These are phyloP conservation scores for Torulaspora maleeae DNA, from an alignment of 805 yeast species.

Conservation along the genomic window DNA sequence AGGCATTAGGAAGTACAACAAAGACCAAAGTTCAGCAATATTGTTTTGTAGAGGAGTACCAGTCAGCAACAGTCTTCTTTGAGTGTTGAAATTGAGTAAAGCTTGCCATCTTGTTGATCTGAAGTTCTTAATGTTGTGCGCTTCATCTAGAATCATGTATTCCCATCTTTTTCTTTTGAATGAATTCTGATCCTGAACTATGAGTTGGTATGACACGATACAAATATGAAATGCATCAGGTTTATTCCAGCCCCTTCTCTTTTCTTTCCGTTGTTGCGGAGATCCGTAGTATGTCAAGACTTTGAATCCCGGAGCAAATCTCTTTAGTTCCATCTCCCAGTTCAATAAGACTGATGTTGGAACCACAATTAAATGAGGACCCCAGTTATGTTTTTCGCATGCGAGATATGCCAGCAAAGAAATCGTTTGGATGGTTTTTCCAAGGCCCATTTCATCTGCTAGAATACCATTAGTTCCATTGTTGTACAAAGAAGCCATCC, in stretches of 20 bases:
- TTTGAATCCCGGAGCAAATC: constrained; percentile 97
- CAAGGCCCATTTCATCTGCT: constrained; percentile 99
- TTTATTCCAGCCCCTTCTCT: constrained; percentile 96
- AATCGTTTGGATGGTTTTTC: constrained; percentile 94
- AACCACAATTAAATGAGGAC: constrained; percentile 93
- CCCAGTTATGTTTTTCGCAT: constrained; percentile 92
- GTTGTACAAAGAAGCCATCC: constrained; percentile 92
- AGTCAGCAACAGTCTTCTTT: constrained; percentile 77
- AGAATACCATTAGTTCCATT: constrained; percentile 92
- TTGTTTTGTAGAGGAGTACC: constrained; percentile 98
- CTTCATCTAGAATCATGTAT: constrained; percentile 96
- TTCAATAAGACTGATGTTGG: constrained; percentile 96
- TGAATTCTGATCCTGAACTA: constrained; percentile 94
- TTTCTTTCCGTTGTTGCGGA: constrained; percentile 93
- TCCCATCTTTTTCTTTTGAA: constrained; percentile 92
- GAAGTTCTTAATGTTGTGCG: constrained; percentile 95
- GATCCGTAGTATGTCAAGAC: constrained; percentile 94
- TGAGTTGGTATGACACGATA: constrained; percentile 93
- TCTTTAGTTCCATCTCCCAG: constrained; percentile 99
- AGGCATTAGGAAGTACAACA: constrained; percentile 94
- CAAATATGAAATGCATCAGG: constrained; percentile 95
- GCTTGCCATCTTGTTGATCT: constrained; percentile 98
- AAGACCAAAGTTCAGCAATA: constrained; percentile 92
- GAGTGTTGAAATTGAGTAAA: constrained; percentile 85
- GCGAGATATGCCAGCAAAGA: constrained; percentile 83